Base-by-base conservation (phyloP, 306 rosid genomes). In the Nissolia schottii region DNA sequence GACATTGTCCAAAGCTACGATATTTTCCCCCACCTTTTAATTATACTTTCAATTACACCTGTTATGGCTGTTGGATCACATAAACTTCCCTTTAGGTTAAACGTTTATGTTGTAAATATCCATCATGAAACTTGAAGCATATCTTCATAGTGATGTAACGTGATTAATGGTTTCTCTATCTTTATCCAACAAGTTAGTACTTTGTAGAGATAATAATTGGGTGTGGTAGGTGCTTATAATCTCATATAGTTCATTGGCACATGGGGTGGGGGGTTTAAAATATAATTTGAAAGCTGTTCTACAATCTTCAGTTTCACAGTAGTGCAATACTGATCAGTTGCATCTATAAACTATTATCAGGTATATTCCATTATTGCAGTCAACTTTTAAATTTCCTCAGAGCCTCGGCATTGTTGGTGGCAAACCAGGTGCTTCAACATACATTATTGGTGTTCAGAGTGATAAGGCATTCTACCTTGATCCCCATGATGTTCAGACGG, bases 381-480 rank as follows among this genome's bases (percentile, higher is more conserved):
- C 89, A 67, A 94, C 95, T 29, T 91, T 91, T 70, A 87, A 87
- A 31, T 94, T 89, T 84, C 93, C 97, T 28, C 99, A 94, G 67
- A 91, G 99, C 80, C 91, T 94, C 23, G 99, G 99, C 59, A 91
- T 94, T 73, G 83, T 94, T 87, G 99, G 99, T 35, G 97, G 99
- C 40, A 94, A 78, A 74, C 89, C 97, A 41, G 95, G 99, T 70
- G 91, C 87, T 35, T 94, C 99, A 46, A 94, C 99, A 16, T 94
- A 94, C 70, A 87, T 94, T 19, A 77, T 94, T 27, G 99, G 99
- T 28, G 90, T 87, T 56, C 99, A 94, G 75, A 91, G 80, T 82
- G 97, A 85, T n/a, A 89, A 89, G 73, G 96, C 91, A 38, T 71
- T 91, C 69, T 94, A 87, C 88, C 99, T 94, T 85, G 99, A 94